Percentiles rank a stretch among this genome's conserved stretches.
Conservation (phyloP, 345 rosid species). For the Cardamine resedifolia region DNA sequence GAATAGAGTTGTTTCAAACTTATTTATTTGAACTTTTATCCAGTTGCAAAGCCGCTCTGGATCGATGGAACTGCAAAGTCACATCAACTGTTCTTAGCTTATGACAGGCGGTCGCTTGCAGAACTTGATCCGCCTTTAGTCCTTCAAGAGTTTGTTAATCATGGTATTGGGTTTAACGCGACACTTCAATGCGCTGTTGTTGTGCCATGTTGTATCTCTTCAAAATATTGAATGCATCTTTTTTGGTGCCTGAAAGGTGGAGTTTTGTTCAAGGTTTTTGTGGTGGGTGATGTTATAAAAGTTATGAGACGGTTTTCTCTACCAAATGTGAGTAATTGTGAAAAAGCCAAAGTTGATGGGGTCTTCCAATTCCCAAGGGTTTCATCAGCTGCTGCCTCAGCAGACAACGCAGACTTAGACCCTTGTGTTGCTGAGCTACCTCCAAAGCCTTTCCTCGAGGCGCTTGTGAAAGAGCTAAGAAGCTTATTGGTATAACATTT, state of each 20-base stretch:
- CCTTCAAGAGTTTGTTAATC: conserved; percentile 95
- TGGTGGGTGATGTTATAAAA: conserved; percentile 81
- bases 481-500: conserved; percentile 49
- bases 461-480: conserved; percentile 80
- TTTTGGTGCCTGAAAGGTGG: conserved; percentile 55
- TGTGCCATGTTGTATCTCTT: neutral
- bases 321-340: conserved; percentile 65
- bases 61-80: conserved; percentile 96
- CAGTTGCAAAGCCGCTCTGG: conserved; percentile 93
- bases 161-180: conserved; percentile 52
- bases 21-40: neutral
- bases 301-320: conserved; percentile 85
- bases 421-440: conserved; percentile 83
- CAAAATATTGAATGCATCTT: neutral
- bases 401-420: conserved; percentile 85
- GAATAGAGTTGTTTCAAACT: neutral
- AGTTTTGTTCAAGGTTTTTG: conserved; percentile 75
- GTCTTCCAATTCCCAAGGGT: conserved; percentile 76
- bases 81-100: conserved; percentile 75
- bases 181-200: neutral
- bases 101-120: conserved; percentile 67
- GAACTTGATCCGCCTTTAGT: conserved; percentile 88
- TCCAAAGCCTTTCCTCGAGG: conserved; percentile 79
- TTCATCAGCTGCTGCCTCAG: conserved; percentile 87
- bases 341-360: conserved; percentile 58